These are phyloP conservation scores for Pseudocercospora fuligena DNA, from an alignment of 2,329 filamentous ascomycete species.

Conservation along the genomic window DNA sequence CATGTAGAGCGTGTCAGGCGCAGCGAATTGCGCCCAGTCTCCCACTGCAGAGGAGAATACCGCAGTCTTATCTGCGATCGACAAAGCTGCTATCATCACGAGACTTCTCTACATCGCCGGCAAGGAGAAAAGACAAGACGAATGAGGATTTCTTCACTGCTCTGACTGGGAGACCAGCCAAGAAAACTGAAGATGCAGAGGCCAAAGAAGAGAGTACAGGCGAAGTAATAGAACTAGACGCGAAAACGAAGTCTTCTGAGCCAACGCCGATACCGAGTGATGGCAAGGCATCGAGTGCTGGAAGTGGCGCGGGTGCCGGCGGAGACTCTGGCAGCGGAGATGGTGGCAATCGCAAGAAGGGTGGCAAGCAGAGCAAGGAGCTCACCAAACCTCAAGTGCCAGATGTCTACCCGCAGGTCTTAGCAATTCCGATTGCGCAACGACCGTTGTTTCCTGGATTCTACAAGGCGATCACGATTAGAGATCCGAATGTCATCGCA, in stretches of 20 bases:
- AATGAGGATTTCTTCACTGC: constrained; percentile 43
- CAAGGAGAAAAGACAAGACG: constrained; percentile 62
- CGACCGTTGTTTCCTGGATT: constrained; percentile 95
- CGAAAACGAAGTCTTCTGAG: constrained; percentile 54
- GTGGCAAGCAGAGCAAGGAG: constrained; percentile 66
- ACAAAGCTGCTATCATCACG: constrained; percentile 34
- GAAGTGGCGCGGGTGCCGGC: constrained; percentile 52
- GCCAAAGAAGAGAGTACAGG: constrained; percentile 38
- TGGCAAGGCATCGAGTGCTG: constrained; percentile 62
- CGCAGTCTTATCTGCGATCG: constrained; percentile 30
- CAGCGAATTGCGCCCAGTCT: constrained; percentile 27
- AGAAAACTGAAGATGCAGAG: constrained; percentile 46
- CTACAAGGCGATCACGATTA: constrained; percentile 97
- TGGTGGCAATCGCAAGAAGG: constrained; percentile 73
- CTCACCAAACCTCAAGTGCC: constrained; percentile 88
- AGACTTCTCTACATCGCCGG: constrained; percentile 48
- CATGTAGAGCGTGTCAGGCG: constrained; percentile 36
- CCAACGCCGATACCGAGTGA: constrained; percentile 57
- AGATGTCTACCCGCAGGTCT: constrained; percentile 95
- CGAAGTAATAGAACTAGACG: constrained; percentile 40
- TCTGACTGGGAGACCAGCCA: constrained; percentile 45
- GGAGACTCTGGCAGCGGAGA: constrained; percentile 42
- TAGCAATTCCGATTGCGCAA: constrained; percentile 94
- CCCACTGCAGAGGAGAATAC: constrained; percentile 26
- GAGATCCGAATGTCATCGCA: constrained; percentile 85